A percentile compares a stretch with the other conserved stretches of the same genome.
These are phyloP conservation scores for Saksenaea oblongispora DNA, from an alignment of 371 early-diverging fungal genomes.

Conservation along the genomic window DNA sequence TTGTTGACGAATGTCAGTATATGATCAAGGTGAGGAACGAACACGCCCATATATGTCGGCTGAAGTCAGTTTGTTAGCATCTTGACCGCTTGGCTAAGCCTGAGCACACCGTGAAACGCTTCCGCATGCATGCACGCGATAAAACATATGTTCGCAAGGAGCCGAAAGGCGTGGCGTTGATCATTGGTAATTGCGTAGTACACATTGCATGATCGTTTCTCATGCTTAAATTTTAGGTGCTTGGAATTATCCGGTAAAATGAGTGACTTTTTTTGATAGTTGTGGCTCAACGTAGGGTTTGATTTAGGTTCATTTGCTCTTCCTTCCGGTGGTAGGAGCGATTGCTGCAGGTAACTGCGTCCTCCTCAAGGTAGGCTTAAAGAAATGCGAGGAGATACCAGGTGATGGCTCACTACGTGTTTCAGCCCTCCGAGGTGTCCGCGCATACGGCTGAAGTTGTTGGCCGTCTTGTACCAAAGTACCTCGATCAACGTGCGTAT, in stretches of 20 bases:
- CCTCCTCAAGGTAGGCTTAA: constrained; percentile 63
- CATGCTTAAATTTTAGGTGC: constrained; percentile 37
- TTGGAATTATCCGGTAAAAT: constrained; percentile 86
- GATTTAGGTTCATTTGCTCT: constrained; percentile 52
- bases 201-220: neutral
- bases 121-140: constrained; percentile 38
- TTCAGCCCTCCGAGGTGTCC: constrained; percentile 84
- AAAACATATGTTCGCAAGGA: constrained; percentile 56
- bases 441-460: constrained; percentile 65
- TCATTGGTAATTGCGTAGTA: constrained; percentile 48
- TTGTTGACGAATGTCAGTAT: constrained; percentile 69
- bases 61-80: constrained; percentile 20
- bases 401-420: no score
- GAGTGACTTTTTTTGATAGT: constrained; percentile 3
- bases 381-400: neutral
- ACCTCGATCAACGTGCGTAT: constrained; percentile 69
- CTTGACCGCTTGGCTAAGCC: constrained; percentile 34
- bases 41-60: neutral
- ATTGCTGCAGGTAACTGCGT: constrained; percentile 92
- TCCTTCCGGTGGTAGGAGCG: constrained; percentile 84
- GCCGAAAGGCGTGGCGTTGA: constrained; percentile 75
- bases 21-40: constrained; percentile 39
- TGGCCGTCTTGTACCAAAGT: constrained; percentile 62
- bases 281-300: neutral
- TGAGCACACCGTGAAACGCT: constrained; percentile 30